Evolutionary conservation across 2,329 filamentous ascomycete genomes (phyloP).

Genomic region (Xylariomycetidae sp.): DNA sequence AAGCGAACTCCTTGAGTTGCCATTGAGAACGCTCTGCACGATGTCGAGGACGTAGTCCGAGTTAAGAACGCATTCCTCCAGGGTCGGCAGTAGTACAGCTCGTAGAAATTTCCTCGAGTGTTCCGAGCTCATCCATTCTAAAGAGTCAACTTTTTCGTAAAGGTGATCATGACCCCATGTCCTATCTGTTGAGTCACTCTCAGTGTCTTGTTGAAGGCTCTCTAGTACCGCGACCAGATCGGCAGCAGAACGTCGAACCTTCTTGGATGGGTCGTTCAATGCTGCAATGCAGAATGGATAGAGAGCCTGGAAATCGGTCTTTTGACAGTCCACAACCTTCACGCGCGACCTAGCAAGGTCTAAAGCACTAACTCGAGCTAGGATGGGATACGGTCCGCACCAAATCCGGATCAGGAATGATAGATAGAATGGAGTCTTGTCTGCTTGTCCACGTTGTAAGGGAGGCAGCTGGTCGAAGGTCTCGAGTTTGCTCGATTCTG

Average conservation of each 20-base stretch:
- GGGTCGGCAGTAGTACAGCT: slow-evolving; percentile 62
- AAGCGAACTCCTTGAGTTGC: slow-evolving; percentile 24
- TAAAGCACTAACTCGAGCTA: slow-evolving; percentile 66
- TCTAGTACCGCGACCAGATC: slow-evolving; percentile 58
- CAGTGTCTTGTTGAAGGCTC: slow-evolving; percentile 38
- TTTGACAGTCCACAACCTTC: slow-evolving; percentile 42
- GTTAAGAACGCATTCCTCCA: slow-evolving; percentile 87
- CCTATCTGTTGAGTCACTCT: slow-evolving; percentile 39
- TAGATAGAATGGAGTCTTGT: slow-evolving; percentile 62
- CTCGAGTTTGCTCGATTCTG: slow-evolving; percentile 31
- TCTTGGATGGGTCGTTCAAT: slow-evolving; percentile 69
- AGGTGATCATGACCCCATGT: slow-evolving; percentile 60
- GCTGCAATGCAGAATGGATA: slow-evolving; percentile 77
- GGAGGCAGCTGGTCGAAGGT: slow-evolving; percentile 52
- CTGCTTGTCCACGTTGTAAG: slow-evolving; percentile 49
- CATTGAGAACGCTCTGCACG: slow-evolving; percentile 57
- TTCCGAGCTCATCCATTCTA: slow-evolving; percentile 55
- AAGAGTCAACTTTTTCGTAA: slow-evolving; percentile 54
- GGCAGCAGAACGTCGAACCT: slow-evolving; percentile 71
- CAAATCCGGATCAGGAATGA: slow-evolving; percentile 74
- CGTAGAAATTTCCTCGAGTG: slow-evolving; percentile 59
- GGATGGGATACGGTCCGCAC: slow-evolving; percentile 64
- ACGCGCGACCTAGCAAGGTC: slow-evolving; percentile 57
- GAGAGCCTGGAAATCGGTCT: slow-evolving; percentile 69
- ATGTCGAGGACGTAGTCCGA: slow-evolving; percentile 62